Percentiles rank a stretch among this genome's conserved stretches.
phyloP scores from a whole-genome alignment of 495 filamentous ascomycete species.

The Viridothelium virens region DNA sequence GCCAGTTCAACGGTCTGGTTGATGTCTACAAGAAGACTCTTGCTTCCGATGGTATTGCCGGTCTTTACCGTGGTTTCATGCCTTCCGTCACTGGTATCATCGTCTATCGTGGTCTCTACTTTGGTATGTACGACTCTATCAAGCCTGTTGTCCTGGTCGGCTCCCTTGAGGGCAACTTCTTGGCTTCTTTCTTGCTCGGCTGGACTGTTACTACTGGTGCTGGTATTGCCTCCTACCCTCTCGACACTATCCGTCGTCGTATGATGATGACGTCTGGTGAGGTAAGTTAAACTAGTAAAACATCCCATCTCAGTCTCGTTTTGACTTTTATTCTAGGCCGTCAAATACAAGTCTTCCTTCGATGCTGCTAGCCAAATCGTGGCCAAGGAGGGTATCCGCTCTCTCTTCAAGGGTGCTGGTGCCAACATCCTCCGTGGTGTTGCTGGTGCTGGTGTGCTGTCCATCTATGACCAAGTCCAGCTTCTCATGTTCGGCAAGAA shows the following conservation, averaged over 20 bases:
- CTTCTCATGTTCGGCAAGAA: slow-evolving; percentile 98
- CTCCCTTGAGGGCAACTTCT: slow-evolving; percentile 91
- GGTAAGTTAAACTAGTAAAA: slow-evolving; percentile 40
- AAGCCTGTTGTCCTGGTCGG: slow-evolving; percentile 96
- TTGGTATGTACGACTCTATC: slow-evolving; percentile 99
- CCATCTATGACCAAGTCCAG: slow-evolving; percentile 99
- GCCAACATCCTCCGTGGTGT: slow-evolving; percentile 99
- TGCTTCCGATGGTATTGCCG: slow-evolving; percentile 91
- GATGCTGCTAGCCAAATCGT: slow-evolving; percentile 94
- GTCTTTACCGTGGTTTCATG: slow-evolving; percentile 99
- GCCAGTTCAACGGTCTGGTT: slow-evolving; percentile 98
- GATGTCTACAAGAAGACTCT: slow-evolving; percentile 99
- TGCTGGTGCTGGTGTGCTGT: slow-evolving; percentile 99
- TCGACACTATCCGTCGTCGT: slow-evolving; percentile 98
- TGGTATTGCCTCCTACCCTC: slow-evolving; percentile 99
- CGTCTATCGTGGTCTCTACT: slow-evolving; percentile 99
- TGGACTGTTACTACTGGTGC: slow-evolving; percentile 99
- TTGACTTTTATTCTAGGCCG: slow-evolving; percentile 53
- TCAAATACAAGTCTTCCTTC: slow-evolving; percentile 95
- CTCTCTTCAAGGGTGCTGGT: slow-evolving; percentile 99
- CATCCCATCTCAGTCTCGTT: background rate
- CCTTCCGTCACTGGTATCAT: slow-evolving; percentile 97
- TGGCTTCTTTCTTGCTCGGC: slow-evolving; percentile 96
- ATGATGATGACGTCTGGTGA: slow-evolving; percentile 99
- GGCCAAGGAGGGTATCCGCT: slow-evolving; percentile 91